Base-by-base conservation (phyloP, 805 yeast genomes). In the Pichia gijzeniarum region DNA sequence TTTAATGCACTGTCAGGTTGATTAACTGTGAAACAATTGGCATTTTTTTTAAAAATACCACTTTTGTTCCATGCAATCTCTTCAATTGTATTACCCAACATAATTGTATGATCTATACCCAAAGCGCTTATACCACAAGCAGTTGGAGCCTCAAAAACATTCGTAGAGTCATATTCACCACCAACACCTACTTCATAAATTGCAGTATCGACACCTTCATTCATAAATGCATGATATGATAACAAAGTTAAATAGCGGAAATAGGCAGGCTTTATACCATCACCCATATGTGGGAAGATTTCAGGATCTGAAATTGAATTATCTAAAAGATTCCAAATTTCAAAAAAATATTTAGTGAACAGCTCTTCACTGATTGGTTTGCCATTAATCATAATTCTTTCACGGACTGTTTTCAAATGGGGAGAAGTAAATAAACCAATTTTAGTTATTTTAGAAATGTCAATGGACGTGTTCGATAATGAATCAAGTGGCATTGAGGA, bases 151-250 rank as follows among this genome's bases (percentile, higher is more conserved):
- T 73, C 79, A 40, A 93, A 77, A 2, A 93, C 76, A 61, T 93
- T 93, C 12, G 99, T 93, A n/a, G 96, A 87, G 63, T 93, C 99
- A 58, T 80, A 88, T 60, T 86, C 95, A 6, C 99, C 99, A 25
- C 99, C 99, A 40, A 93, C 95, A 19, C 99, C 99, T 27, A 95
- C 99, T 63, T 93, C 99, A 59, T 86, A 89, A 33, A 93, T 82
- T 12, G 98, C 97, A 31, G 96, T 77, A 59, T 89, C 85, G n/a
- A 93, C 90, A 2, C 85, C 84, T 64, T 93, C 99, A 44, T 77
- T 73, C 66, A 87, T 62, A 56, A 95, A 95, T 1, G 88, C 84
- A 61, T 95, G 96, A 69, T 89, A 93, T 3, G 97, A 87, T 48
- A 93, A 64, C 16, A 95, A 66, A 0, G 99, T 93, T 60, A 93